These are phyloP conservation scores for Pleurotus tuoliensis DNA, from an alignment of 768 basidiomycete genomes.

Conservation along the genomic window DNA sequence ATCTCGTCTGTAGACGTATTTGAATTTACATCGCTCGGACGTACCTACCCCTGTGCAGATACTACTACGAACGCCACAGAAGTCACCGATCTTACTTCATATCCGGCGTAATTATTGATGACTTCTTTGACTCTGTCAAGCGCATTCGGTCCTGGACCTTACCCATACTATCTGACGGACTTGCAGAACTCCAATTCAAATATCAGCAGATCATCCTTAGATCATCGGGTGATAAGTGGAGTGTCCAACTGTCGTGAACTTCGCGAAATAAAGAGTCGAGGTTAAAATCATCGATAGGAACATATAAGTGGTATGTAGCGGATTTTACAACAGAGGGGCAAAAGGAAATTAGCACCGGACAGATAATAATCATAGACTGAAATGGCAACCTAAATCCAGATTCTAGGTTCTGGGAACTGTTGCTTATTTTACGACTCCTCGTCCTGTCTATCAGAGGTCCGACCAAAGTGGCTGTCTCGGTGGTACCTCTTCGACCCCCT, in stretches of 20 bases:
- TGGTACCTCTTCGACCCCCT: constrained; percentile 60
- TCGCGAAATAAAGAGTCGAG: background rate
- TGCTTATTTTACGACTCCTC: constrained; percentile 31
- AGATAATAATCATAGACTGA: constrained; percentile 2
- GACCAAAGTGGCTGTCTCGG: constrained; percentile 35
- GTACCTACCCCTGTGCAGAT: background rate
- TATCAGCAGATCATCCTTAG: constrained; percentile 2
- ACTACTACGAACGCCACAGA: background rate
- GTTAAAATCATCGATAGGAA: background rate
- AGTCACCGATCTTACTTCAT: background rate
- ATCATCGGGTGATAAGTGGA: background rate
- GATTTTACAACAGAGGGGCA: constrained; percentile 6
- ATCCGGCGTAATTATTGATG: background rate
- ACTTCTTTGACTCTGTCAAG: constrained; percentile 1
- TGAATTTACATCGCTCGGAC: background rate
- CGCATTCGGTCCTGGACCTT: background rate
- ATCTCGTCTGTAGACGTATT: background rate
- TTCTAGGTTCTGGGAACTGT: background rate
- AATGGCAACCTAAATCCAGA: background rate
- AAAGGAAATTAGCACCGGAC: constrained; percentile 1
- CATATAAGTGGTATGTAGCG: background rate
- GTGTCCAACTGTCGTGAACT: background rate
- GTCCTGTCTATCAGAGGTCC: constrained; percentile 31
- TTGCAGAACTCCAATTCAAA: background rate
- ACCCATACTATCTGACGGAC: background rate